phyloP scores from a whole-genome alignment of 192 early-diverging fungal genomes.

The Lobosporangium transversale region DNA sequence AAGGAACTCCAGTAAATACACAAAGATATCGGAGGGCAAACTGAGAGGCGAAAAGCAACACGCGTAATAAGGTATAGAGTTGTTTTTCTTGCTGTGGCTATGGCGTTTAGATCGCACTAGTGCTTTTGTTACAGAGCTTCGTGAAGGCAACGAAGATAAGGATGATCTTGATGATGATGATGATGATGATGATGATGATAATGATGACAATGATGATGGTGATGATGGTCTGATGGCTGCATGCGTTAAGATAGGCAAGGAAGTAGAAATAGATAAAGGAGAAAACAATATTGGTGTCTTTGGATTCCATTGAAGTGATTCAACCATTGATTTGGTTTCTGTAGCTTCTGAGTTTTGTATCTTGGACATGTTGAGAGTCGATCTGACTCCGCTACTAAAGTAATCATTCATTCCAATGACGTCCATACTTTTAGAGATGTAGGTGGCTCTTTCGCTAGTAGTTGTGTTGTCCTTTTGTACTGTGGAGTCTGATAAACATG shows the following conservation, averaged over 20 bases:
- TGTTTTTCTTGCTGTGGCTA: not conserved
- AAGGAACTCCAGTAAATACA: constrained; percentile 34
- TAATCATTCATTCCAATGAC: constrained; percentile 18
- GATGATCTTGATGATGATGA: not conserved
- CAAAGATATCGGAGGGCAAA: constrained; percentile 34
- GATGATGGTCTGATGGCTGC: not conserved
- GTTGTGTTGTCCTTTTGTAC: too few relatives aligned
- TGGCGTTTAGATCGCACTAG: not conserved
- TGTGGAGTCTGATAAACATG: too few relatives aligned
- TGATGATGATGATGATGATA: constrained; percentile 5
- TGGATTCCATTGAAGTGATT: constrained; percentile 13
- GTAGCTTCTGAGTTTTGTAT: not conserved
- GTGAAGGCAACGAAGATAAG: not conserved
- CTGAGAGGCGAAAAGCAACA: constrained; percentile 42
- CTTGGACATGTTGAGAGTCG: not conserved
- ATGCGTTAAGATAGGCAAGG: not conserved
- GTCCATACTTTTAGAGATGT: constrained; percentile 7
- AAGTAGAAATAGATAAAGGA: constrained; percentile 13
- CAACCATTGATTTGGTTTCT: not conserved
- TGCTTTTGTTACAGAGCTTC: too few relatives aligned
- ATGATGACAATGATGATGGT: not conserved
- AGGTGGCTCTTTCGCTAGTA: not conserved
- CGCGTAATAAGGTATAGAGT: constrained; percentile 4
- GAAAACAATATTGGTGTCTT: not conserved
- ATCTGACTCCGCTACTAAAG: not conserved